phyloP scores from a whole-genome alignment of 2,329 filamentous ascomycete species.

The Zasmidium angulare region DNA sequence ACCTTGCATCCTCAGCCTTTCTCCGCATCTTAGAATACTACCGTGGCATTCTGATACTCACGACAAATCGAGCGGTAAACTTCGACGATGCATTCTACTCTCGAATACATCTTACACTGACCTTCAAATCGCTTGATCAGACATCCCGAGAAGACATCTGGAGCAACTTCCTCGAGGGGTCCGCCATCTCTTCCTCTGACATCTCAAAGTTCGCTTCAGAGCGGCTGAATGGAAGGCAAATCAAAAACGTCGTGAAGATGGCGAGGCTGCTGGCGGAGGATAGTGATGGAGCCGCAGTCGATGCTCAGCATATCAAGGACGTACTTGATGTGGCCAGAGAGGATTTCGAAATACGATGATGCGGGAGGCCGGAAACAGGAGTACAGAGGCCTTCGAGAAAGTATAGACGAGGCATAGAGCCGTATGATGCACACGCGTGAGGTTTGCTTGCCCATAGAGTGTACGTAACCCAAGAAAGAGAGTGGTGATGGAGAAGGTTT shows the following conservation, averaged over 20 bases:
- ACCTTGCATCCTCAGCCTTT: slow-evolving; percentile 32
- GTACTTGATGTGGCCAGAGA: slow-evolving; percentile 4
- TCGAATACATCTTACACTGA: slow-evolving; percentile 35
- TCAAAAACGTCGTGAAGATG: slow-evolving; percentile 23
- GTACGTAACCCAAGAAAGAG: no score
- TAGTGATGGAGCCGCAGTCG: neutral
- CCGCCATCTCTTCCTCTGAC: slow-evolving; percentile 7
- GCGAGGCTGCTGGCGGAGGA: slow-evolving; percentile 17
- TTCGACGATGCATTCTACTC: slow-evolving; percentile 40
- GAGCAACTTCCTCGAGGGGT: slow-evolving; percentile 63
- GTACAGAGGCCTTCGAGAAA: no score
- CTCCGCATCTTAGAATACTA: slow-evolving; percentile 39
- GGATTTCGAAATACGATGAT: neutral
- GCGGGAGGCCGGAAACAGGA: no score
- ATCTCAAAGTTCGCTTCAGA: slow-evolving; percentile 13
- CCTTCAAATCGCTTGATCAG: slow-evolving; percentile 15
- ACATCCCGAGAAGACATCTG: slow-evolving; percentile 61
- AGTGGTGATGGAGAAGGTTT: no score
- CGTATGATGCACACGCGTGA: no score
- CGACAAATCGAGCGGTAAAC: slow-evolving; percentile 37
- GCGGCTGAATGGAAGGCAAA: slow-evolving; percentile 17
- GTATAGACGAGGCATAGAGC: no score
- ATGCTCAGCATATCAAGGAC: slow-evolving; percentile 1
- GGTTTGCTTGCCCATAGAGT: no score
- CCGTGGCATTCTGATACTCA: slow-evolving; percentile 41